Evolutionary conservation across 2,329 filamentous ascomycete species (phyloP), one percentile per base, ranked within the genome.

Genomic region (Hypomyces rosellus): DNA sequence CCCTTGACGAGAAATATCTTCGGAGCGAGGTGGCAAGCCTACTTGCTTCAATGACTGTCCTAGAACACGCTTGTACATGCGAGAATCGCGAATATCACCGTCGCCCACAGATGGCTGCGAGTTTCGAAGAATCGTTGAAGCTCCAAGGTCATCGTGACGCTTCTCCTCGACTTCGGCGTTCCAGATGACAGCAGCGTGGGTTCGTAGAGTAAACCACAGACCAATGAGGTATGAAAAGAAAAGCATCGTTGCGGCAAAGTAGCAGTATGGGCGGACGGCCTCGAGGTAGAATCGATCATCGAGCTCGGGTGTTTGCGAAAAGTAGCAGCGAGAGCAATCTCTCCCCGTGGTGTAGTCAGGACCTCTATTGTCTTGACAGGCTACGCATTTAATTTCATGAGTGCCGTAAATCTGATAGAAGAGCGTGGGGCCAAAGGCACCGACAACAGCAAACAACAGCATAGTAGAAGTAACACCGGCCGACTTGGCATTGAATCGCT

Each of bases 371-470:
- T 82, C 77, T 44, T 78, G 71, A 54, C 79, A 84, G 50, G 79
- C 80, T 51, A 82, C 81, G 63, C 93, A 99, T 62, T 89, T 93
- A 47, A 99, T 80, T 71, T 99, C 90, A 64, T 99, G 93, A 45
- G 90, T 96, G 59, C 93, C 95, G 67, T 97, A 97, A 55, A 99
- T 96, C 64, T 99, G 92, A 70, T 97, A 99, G 71, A 99, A 99
- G 13, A 99, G 73, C 0, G 93, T 99, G 3, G 93, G 93, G 0
- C 92, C 87, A 68, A 99, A 99, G 8, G 92, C 89, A 54, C 88
- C 92, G 59, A 99, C 93, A 37, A 95, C 88, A 20, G 93, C 92
- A 65, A 99, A 99, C 9, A 99, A 77, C 50, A 99, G 73, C 93
- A 99, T 99, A 0, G 93, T 99, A 2, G 91, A 96, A 1, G 92